Evolutionary conservation across 2,329 filamentous ascomycete genomes (phyloP), one percentile per base, ranked within the genome.

Genomic region (Oidium heveae): DNA sequence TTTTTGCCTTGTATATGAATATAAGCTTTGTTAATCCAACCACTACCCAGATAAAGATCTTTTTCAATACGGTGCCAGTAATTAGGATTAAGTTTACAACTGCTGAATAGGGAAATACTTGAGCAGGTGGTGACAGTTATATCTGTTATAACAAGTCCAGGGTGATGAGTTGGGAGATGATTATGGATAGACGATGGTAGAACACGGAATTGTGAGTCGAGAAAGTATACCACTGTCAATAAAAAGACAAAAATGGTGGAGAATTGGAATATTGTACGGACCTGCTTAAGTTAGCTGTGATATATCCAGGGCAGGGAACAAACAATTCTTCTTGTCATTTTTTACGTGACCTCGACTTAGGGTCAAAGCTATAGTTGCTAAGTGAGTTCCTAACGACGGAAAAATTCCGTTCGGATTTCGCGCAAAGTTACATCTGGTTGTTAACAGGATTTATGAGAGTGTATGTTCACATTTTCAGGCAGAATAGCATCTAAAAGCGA

Each of bases 51-150:
- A 61, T 82, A 82, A 2, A 86, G 70, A 62, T 86, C 81, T 65
- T 85, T 86, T 59, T 84, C 78, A 43, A 86, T 69, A 33, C 78
- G 74, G 60, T 80, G 74, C 81, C 81, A 85, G 33, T 62, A 70
- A 2, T 47, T 49, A 12, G 53, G 67, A 61, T 82, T 76, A 39
- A 82, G 70, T 56, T 73, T 75, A 63, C 79, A 84, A 58, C 69
- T 74, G 12, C 73, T 73, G 37, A 81, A 72, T 10, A 72, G 60
- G 56, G 81, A 82, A 37, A 83, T 61, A 2, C 72, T 70, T 8
- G 77, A 79, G 64, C 82, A 86, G 47, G 73, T 76, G 33, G 74
- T 71, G 56, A 85, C 70, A 4, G 75, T 81, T 53, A 86, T 72
- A 67, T 86, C 82, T 55, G 79, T 84, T 61, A 85, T 76, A 60